Evolutionary conservation across 306 rosid species (phyloP), one percentile per base, ranked within the genome.

Genomic region (Citrullus amarus): DNA sequence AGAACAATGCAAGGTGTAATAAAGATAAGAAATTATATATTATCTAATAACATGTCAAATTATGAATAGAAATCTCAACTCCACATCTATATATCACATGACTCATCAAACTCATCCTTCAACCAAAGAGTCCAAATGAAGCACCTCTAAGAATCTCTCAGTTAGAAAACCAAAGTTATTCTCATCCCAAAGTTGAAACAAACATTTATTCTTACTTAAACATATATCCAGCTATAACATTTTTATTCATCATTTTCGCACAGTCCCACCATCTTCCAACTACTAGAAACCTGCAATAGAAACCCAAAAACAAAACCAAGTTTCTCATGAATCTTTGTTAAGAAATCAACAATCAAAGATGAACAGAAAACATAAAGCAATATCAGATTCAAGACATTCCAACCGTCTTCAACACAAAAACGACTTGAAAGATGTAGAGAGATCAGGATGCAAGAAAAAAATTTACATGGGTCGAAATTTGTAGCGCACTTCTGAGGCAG

Each of bases 401-500:
- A 32, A 32, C 36, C 2, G 36, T 32, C 32, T 3, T 41, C 32
- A n/a, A 68, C 5, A 13, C 43, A 30, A 15, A 70, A 43, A 22
- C 0, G 7, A 44, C 11, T 12, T 12, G 38, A 6, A 46, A 12
- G 3, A 22, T 32, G 32, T 3, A 46, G 3, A 20, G 80, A 68
- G 54, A 48, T 13, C 54, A 48, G 0, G 17, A 67, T 3, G 50
- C 38, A 46, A 80, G 85, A 62, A 75, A 78, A 41, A 6, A 43
- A 51, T 6, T 20, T 79, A 86, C 98, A 93, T 82, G 98, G 94
- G 16, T 89, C 91, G 28, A 92, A 94, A 92, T 81, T 84, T 25
- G 84, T 48, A 0, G 81, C 78, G 82, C 97, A 94, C 79, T 92
- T 94, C 7, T 87, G 86, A 0, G 94, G 98, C 32, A 94, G 96